Conservation (phyloP, 176 grass and related monocot species). For the Thinopyrum elongatum region DNA sequence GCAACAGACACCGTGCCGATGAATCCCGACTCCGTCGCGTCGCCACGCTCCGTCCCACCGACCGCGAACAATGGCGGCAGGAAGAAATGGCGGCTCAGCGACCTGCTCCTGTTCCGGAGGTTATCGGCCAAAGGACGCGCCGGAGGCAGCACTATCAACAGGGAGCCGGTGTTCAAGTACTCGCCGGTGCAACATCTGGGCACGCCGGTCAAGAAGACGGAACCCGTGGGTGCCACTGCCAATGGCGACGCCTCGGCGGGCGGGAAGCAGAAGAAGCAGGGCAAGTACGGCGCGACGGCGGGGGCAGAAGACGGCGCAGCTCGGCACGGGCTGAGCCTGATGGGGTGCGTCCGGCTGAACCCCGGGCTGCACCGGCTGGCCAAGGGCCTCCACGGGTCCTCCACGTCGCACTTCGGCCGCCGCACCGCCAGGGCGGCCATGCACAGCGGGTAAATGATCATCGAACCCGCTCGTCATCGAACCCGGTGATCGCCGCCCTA, state of each 20-base stretch:
- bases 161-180: slow-evolving; percentile 53
- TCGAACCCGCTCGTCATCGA: background rate
- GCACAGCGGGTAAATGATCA: slow-evolving; percentile 21
- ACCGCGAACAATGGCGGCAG: slow-evolving; percentile 23
- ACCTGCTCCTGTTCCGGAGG: slow-evolving; percentile 87
- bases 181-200: slow-evolving; percentile 33
- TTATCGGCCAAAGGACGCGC: slow-evolving; percentile 36
- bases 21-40: background rate
- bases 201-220: slow-evolving; percentile 19
- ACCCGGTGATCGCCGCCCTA: background rate
- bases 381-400: slow-evolving; percentile 43
- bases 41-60: background rate
- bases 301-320: background rate
- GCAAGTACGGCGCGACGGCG: slow-evolving; percentile 27
- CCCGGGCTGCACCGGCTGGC: slow-evolving; percentile 54
- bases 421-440: slow-evolving; percentile 26
- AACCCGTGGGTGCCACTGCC: background rate
- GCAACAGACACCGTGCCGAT: background rate
- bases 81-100: slow-evolving; percentile 78
- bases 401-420: slow-evolving; percentile 41
- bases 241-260: slow-evolving; percentile 18
- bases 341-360: slow-evolving; percentile 63
- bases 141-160: slow-evolving; percentile 26
- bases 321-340: slow-evolving; percentile 33
- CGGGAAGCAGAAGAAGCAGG: slow-evolving; percentile 39